Base-by-base conservation (phyloP, 345 rosid genomes). In the Arabidopsis arenosa region DNA sequence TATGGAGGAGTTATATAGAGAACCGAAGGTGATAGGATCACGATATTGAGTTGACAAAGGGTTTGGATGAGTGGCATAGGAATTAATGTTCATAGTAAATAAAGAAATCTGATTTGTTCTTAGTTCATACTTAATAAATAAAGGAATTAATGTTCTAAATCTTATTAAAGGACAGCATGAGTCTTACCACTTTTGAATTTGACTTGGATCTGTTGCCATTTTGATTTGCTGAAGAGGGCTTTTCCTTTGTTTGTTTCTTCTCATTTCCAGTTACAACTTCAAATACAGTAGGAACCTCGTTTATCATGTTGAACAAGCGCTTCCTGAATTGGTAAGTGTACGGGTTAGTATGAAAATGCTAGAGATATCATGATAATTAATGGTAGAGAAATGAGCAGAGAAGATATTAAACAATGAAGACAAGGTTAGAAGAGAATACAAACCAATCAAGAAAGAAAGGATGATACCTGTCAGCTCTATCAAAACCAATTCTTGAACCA, bases 401-500 rank as follows among this genome's bases (percentile, higher is more conserved):
- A 17, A n/a, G 23, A 72, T n/a, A 10, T 61, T 37, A 23, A 32
- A 62, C 30, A 52, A 7, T 6, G 36, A 57, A 44, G 11, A 41
- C n/a, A 30, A 23, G 49, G 59, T 23, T 12, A 6, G 14, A 73
- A 12, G 76, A 40, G 30, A 60, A 35, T 1, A 51, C 51, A 61
- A 4, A 66, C 10, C 28, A 49, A 63, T 15, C 62, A 63, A 63
- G 57, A 18, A 74, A 54, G 35, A 41, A 53, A 39, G 18, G 45
- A n/a, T 28, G 13, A 59, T 78, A 92, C 97, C 96, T 86, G 86
- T 88, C 92, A 72, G 86, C 72, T 80, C 84, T 88, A 71, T 90
- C 86, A 32, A 88, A 87, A 68, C 87, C 83, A 67, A 87, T 86
- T 83, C 93, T 84, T 63, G 96, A 83, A 79, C 96, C 92, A 48